Percentiles rank a stretch among this genome's conserved stretches.
These are phyloP conservation scores for Zymoseptoria brevis DNA, from an alignment of 2,329 filamentous ascomycete genomes.

Conservation along the genomic window DNA sequence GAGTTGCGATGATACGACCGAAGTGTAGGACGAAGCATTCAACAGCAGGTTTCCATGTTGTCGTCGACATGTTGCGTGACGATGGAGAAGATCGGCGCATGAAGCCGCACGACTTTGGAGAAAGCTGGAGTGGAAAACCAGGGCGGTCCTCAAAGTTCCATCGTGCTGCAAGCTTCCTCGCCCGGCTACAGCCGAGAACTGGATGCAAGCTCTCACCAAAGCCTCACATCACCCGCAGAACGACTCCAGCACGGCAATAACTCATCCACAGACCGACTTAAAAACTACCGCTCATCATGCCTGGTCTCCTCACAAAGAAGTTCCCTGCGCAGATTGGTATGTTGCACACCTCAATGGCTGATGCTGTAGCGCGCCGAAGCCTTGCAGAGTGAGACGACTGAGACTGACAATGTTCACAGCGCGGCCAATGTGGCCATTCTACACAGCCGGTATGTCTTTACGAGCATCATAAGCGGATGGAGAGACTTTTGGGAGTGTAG, in stretches of 20 bases:
- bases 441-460: conserved; percentile 68
- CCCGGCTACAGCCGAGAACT: neutral
- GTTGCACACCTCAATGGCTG: conserved; percentile 18
- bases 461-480: neutral
- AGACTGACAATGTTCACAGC: conserved; percentile 47
- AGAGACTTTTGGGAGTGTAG: neutral
- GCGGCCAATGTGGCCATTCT: conserved; percentile 88
- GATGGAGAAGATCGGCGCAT: neutral
- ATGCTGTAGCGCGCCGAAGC: neutral
- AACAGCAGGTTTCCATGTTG: neutral
- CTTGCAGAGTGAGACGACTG: neutral
- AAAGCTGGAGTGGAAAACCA: neutral
- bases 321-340: conserved; percentile 44
- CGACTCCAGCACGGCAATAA: neutral
- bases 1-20: neutral
- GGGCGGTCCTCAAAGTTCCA: neutral
- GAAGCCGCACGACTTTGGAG: neutral
- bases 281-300: conserved; percentile 17
- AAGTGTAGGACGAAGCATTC: neutral
- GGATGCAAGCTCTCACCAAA: neutral
- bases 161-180: neutral
- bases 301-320: conserved; percentile 43
- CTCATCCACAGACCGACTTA: neutral
- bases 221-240: neutral
- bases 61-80: neutral